Percentiles rank a stretch among this genome's conserved stretches.
Evolutionary conservation across 1,139 yeast species (phyloP).

Genomic region (Kodamaea suecica): DNA sequence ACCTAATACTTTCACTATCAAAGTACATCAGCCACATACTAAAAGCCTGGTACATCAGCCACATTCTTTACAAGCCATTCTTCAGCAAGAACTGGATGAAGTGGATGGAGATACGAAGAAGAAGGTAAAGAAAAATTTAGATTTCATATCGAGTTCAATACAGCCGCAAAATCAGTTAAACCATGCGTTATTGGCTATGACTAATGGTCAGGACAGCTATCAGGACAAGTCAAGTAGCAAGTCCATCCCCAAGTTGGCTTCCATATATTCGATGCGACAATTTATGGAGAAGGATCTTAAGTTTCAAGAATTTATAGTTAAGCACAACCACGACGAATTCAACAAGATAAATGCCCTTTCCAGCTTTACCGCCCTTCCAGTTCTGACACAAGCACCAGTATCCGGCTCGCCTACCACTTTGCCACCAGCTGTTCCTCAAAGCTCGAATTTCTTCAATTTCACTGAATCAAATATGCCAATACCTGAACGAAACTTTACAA

Average conservation of each 20-base stretch:
- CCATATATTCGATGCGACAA: conserved; percentile 48
- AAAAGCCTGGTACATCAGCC: background rate
- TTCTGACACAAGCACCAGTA: background rate
- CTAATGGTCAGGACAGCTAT: conserved; percentile 17
- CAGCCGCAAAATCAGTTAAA: conserved; percentile 29
- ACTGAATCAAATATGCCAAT: conserved; percentile 15
- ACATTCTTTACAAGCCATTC: background rate
- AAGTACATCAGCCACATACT: background rate
- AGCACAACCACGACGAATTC: conserved; percentile 18
- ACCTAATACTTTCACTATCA: conserved; percentile 21
- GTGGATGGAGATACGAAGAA: conserved; percentile 12
- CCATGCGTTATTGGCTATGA: conserved; percentile 21
- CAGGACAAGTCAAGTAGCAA: conserved; percentile 30
- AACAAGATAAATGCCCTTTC: conserved; percentile 9
- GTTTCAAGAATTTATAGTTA: conserved; percentile 35
- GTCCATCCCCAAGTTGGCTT: conserved; percentile 33
- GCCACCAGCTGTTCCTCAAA: conserved; percentile 2
- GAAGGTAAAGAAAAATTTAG: conserved; percentile 17
- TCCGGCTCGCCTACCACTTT: background rate
- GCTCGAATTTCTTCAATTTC: conserved; percentile 11
- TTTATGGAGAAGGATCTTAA: conserved; percentile 50
- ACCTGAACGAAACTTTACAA: conserved; percentile 22
- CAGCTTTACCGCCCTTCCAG: background rate
- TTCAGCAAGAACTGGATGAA: background rate
- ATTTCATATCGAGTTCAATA: conserved; percentile 21